Conservation (phyloP, 2,329 filamentous ascomycete genomes). For the Neonectria magnoliae region DNA sequence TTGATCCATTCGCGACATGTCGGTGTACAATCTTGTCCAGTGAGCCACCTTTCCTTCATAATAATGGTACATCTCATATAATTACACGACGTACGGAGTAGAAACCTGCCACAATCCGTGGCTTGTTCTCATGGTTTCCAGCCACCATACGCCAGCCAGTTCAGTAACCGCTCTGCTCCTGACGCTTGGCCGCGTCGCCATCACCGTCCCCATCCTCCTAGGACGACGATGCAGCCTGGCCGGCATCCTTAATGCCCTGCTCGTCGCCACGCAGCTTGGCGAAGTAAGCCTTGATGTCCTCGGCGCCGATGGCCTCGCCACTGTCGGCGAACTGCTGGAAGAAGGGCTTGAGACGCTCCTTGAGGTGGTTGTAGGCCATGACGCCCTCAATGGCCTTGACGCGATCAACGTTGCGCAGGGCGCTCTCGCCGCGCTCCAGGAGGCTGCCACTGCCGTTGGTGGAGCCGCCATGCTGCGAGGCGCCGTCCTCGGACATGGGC, state of each 20-base stretch:
- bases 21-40: constrained; percentile 1
- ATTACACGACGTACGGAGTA: neutral
- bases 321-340: constrained; percentile 94
- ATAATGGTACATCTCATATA: constrained; percentile 4
- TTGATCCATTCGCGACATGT: neutral
- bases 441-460: constrained; percentile 82
- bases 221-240: constrained; percentile 56
- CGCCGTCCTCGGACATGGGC: constrained; percentile 76
- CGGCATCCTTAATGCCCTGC: constrained; percentile 72
- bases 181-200: constrained; percentile 49
- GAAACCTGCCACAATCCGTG: neutral
- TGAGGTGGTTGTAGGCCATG: constrained; percentile 97
- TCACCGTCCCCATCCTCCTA: constrained; percentile 43
- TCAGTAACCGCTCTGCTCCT: constrained; percentile 65
- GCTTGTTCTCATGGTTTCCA: neutral
- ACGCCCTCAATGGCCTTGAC: constrained; percentile 95
- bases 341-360: constrained; percentile 95
- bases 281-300: constrained; percentile 97
- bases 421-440: constrained; percentile 91
- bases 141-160: neutral
- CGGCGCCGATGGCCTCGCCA: constrained; percentile 86
- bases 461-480: constrained; percentile 63
- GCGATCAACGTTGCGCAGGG: constrained; percentile 89
- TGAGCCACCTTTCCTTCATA: neutral
- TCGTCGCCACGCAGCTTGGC: constrained; percentile 92